These are phyloP conservation scores for Colletotrichum lini DNA, from an alignment of 2,329 filamentous ascomycete genomes.

Conservation along the genomic window DNA sequence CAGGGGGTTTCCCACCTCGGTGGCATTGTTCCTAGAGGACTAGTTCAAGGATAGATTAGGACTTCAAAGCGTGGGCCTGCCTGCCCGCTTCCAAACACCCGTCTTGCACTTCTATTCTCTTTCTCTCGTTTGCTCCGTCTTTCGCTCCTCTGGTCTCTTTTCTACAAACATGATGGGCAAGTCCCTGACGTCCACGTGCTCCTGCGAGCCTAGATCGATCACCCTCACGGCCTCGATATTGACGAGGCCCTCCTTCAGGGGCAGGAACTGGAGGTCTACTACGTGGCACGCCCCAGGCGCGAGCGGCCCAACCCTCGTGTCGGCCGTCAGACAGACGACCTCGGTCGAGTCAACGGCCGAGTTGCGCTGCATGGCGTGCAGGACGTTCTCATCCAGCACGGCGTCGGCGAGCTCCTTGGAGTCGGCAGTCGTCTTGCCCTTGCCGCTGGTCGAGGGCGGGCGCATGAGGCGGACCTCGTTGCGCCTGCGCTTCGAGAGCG, in stretches of 20 bases:
- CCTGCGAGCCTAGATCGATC: constrained; percentile 80
- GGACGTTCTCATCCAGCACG: constrained; percentile 78
- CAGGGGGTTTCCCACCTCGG: constrained; percentile 10
- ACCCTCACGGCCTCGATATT: constrained; percentile 81
- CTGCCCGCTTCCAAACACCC: not conserved
- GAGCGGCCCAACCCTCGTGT: constrained; percentile 80
- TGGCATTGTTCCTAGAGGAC: constrained; percentile 15
- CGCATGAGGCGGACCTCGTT: constrained; percentile 68
- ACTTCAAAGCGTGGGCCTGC: not conserved
- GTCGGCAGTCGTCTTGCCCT: constrained; percentile 42
- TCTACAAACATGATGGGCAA: constrained; percentile 77
- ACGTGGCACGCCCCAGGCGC: constrained; percentile 81
- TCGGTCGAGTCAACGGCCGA: constrained; percentile 75
- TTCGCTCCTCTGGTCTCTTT: constrained; percentile 40
- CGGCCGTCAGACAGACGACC: constrained; percentile 81
- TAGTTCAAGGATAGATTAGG: constrained; percentile 2
- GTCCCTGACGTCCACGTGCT: constrained; percentile 83
- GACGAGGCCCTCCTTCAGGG: constrained; percentile 76
- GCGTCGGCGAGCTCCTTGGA: constrained; percentile 70
- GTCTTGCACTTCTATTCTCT: constrained; percentile 3
- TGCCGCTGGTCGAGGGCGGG: constrained; percentile 67
- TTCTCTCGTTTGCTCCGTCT: not conserved
- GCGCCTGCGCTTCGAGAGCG: constrained; percentile 75
- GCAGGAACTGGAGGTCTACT: constrained; percentile 79
- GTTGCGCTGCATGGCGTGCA: constrained; percentile 79